Evolutionary conservation across 1,139 yeast genomes (phyloP).

Genomic region (Pichia sp.): DNA sequence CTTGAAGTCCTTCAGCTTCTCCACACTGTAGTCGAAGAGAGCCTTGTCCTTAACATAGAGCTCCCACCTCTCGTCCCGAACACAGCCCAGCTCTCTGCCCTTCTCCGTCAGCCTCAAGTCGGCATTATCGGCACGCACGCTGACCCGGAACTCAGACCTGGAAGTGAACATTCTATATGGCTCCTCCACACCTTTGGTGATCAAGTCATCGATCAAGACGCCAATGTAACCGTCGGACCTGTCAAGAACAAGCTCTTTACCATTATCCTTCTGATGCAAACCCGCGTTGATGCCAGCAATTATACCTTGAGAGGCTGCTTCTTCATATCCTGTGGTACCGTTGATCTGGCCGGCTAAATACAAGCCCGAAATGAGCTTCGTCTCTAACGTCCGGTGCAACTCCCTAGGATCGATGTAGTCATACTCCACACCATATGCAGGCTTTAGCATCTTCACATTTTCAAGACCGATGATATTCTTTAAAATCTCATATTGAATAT

Average conservation of each 20-base stretch:
- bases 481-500: conserved; percentile 73
- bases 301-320: conserved; percentile 96
- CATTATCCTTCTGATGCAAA: conserved; percentile 37
- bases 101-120: conserved; percentile 71
- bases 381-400: conserved; percentile 69
- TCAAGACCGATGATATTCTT: conserved; percentile 84
- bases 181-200: conserved; percentile 93
- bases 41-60: conserved; percentile 44
- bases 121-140: conserved; percentile 91
- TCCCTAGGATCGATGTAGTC: conserved; percentile 95
- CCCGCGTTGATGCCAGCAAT: conserved; percentile 96
- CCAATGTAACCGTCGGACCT: conserved; percentile 90
- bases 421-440: conserved; percentile 98
- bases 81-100: conserved; percentile 68
- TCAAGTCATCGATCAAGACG: conserved; percentile 86
- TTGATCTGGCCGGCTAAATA: conserved; percentile 95
- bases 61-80: conserved; percentile 55
- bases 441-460: conserved; percentile 80
- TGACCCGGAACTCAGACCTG: conserved; percentile 85
- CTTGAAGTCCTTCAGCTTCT: conserved; percentile 42
- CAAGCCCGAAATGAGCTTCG: conserved; percentile 73
- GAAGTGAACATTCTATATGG: conserved; percentile 99
- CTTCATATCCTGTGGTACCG: conserved; percentile 99
- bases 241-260: conserved; percentile 49
- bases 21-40: conserved; percentile 43